These are phyloP conservation scores for Raphanus hybrid DNA, from an alignment of 441 rosid species.

Conservation along the genomic window DNA sequence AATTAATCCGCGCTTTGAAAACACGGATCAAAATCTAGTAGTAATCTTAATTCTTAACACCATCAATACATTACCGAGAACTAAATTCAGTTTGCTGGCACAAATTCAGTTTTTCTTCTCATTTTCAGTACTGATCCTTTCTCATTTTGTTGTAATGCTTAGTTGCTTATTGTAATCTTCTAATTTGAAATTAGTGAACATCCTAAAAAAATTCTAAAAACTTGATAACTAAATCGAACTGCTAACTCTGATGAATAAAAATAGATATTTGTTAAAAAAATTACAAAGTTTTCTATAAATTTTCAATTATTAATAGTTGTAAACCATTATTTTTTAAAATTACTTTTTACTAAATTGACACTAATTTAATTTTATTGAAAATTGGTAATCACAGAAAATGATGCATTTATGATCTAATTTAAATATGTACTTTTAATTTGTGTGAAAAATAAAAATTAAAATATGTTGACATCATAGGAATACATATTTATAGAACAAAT, in stretches of 20 bases:
- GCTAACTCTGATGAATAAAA: neutral
- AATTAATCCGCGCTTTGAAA: no score
- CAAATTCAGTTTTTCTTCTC: no score
- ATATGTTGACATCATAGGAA: neutral
- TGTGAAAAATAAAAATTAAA: no score
- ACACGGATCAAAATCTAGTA: no score
- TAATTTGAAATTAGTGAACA: neutral
- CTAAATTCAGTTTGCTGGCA: no score
- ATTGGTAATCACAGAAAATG: neutral
- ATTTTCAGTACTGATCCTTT: neutral
- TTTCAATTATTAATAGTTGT: neutral
- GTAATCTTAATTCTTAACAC: no score
- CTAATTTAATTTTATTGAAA: neutral
- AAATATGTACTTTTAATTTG: neutral
- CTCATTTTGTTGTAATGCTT: neutral
- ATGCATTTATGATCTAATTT: neutral
- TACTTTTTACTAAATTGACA: neutral
- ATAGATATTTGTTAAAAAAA: no score
- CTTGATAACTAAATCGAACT: neutral
- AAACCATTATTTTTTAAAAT: neutral
- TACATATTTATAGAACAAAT: neutral
- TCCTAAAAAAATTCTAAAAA: neutral
- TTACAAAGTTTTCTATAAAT: no score
- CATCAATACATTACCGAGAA: no score
- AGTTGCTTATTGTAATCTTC: no score